phyloP scores from a whole-genome alignment of 805 yeast species.

The Sugiyamaella qingdaonensis region DNA sequence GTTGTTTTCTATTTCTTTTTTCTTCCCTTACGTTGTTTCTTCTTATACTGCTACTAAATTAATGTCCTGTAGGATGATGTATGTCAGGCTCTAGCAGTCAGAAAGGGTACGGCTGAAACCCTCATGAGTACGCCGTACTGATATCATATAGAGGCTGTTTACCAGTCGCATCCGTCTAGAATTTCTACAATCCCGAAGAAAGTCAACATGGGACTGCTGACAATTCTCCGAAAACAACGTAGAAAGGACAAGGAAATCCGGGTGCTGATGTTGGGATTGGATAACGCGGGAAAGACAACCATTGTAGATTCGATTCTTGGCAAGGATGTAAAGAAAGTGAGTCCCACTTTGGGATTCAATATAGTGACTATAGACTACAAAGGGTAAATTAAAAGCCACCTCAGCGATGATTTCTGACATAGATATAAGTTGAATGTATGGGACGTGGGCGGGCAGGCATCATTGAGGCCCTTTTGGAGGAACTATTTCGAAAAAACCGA shows the following conservation, averaged over 20 bases:
- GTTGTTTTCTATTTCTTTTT: too few relatives aligned
- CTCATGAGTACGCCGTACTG: too few relatives aligned
- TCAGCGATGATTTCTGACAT: not conserved
- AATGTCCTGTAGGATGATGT: too few relatives aligned
- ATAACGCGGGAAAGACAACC: conserved; percentile 89
- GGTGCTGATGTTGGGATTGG: conserved; percentile 75
- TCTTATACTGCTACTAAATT: too few relatives aligned
- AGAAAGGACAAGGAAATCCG: conserved; percentile 74
- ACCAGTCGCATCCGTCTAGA: too few relatives aligned
- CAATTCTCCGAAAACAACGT: conserved; percentile 78
- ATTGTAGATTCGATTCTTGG: conserved; percentile 57
- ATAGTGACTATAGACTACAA: conserved; percentile 53
- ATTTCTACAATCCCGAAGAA: too few relatives aligned
- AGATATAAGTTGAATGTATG: conserved; percentile 36
- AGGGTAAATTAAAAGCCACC: conserved; percentile 27
- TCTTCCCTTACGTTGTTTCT: too few relatives aligned
- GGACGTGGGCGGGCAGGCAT: conserved; percentile 91
- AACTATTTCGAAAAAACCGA: conserved; percentile 85
- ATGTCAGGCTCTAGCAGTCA: too few relatives aligned
- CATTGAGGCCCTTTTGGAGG: conserved; percentile 86
- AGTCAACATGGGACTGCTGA: conserved; percentile 66
- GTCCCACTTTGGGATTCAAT: conserved; percentile 90
- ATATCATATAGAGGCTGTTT: too few relatives aligned
- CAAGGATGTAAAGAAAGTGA: conserved; percentile 49
- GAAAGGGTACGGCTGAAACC: too few relatives aligned